Conservation (phyloP, 805 yeast genomes). For the Kuraishia capsulata region DNA sequence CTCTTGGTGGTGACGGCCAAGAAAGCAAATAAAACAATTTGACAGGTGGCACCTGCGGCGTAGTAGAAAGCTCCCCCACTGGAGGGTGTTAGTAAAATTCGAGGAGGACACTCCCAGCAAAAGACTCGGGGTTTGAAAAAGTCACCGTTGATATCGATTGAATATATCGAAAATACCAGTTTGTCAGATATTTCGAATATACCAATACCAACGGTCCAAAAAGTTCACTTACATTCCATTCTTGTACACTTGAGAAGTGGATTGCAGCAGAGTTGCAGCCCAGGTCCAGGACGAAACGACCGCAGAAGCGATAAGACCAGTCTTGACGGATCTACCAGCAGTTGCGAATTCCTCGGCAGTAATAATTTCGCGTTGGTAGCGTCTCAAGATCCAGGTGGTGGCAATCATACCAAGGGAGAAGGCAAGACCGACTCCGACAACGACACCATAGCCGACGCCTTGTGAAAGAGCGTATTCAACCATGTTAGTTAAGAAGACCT, state of each 20-base stretch:
- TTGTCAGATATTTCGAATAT: too few relatives aligned
- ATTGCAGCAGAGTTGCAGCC: constrained; percentile 63
- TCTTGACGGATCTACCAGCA: constrained; percentile 82
- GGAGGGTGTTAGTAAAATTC: too few relatives aligned
- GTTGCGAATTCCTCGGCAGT: constrained; percentile 93
- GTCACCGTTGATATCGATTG: too few relatives aligned
- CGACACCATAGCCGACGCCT: constrained; percentile 82
- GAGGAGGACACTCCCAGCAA: too few relatives aligned
- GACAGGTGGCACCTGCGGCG: constrained; percentile 89
- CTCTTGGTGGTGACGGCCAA: constrained; percentile 84
- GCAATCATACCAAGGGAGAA: constrained; percentile 67
- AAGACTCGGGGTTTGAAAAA: too few relatives aligned
- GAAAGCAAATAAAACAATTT: constrained; percentile 77
- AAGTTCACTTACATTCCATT: constrained; percentile 48
- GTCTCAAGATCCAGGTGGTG: constrained; percentile 57
- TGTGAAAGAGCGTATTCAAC: constrained; percentile 32
- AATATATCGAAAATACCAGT: too few relatives aligned
- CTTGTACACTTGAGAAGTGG: constrained; percentile 70
- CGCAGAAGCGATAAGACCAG: constrained; percentile 80
- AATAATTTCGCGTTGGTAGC: constrained; percentile 79
- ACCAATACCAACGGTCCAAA: too few relatives aligned
- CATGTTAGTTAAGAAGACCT: background rate
- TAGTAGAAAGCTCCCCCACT: constrained; percentile 66
- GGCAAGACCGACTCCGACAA: constrained; percentile 78
- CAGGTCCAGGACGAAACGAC: constrained; percentile 94